Evolutionary conservation across 495 filamentous ascomycete species (phyloP).

Genomic region (Tetracladium marchalianum): DNA sequence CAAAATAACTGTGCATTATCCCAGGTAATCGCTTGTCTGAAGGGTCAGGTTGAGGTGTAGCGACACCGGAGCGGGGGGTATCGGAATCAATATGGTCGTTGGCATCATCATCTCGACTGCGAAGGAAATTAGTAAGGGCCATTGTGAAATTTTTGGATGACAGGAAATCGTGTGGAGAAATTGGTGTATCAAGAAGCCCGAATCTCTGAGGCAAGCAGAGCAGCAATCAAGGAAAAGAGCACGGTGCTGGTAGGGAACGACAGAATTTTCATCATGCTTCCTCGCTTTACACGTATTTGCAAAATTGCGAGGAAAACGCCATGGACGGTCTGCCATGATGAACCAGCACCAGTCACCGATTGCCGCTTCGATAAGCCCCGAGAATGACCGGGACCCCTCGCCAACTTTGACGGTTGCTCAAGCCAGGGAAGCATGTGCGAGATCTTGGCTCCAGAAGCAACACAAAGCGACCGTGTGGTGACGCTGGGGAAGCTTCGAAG

Average conservation of each 20-base stretch:
- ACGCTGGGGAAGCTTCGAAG: not conserved
- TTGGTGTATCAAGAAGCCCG: constrained; percentile 7
- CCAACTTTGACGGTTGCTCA: constrained; percentile 13
- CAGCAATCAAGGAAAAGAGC: not conserved
- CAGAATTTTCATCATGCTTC: constrained; percentile 1
- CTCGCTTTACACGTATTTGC: not conserved
- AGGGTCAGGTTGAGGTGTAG: constrained; percentile 81
- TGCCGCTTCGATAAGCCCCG: constrained; percentile 20
- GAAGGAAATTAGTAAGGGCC: constrained; percentile 20
- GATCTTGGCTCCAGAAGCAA: constrained; percentile 1
- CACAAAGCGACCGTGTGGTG: too few species aligned
- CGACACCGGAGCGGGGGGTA: constrained; percentile 74
- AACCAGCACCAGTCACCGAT: constrained; percentile 13
- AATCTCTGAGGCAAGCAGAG: constrained; percentile 10
- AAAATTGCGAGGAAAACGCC: constrained; percentile 10
- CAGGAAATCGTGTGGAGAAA: not conserved
- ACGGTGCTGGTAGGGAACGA: not conserved
- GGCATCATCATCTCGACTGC: constrained; percentile 45
- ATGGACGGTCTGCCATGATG: constrained; percentile 2
- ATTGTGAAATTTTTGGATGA: constrained; percentile 5
- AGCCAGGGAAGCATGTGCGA: constrained; percentile 10
- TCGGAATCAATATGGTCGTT: constrained; percentile 72
- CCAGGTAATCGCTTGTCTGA: constrained; percentile 84
- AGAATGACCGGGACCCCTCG: constrained; percentile 16
- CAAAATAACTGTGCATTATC: constrained; percentile 84